A percentile compares a stretch with the other conserved stretches of the same genome.
Conservation (phyloP, 2,329 filamentous ascomycete genomes). For the Fusarium falciforme region DNA sequence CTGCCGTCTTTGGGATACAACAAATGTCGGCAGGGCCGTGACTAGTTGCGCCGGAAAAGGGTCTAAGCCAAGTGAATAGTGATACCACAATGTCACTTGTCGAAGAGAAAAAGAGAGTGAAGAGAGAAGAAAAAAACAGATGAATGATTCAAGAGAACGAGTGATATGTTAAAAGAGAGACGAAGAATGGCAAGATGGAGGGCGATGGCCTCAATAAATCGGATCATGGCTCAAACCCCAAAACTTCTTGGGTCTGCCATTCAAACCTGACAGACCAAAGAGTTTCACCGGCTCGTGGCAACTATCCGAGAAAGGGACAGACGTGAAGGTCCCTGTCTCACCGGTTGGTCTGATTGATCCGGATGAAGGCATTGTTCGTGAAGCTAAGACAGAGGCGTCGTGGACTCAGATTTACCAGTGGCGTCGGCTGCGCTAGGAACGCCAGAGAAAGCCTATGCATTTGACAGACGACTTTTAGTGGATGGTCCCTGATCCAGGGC, state of each 20-base stretch:
- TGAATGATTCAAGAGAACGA: not conserved
- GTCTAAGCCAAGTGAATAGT: not conserved
- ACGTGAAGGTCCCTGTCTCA: conserved; percentile 1
- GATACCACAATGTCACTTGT: not conserved
- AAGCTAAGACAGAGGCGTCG: not conserved
- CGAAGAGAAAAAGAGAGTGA: too few species aligned
- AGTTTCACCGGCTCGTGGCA: conserved; percentile 13
- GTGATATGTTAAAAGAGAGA: not conserved
- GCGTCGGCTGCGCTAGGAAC: conserved; percentile 7
- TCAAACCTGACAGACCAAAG: not conserved
- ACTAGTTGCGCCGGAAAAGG: not conserved
- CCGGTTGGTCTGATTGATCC: conserved; percentile 13
- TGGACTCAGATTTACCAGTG: not conserved
- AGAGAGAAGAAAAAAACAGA: not conserved
- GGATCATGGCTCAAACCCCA: not conserved
- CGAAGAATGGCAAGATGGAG: not conserved
- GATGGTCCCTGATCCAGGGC: conserved; percentile 13
- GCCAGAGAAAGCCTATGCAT: conserved; percentile 2
- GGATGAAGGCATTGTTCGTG: conserved; percentile 10
- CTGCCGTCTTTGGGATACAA: not conserved
- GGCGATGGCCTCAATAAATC: conserved; percentile 12
- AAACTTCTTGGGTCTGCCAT: not conserved
- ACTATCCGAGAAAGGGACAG: conserved; percentile 24
- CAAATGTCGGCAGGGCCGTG: not conserved
- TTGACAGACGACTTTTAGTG: not conserved